phyloP scores from a whole-genome alignment of 1,284 basidiomycete species.

The Stereum hirsutum region DNA sequence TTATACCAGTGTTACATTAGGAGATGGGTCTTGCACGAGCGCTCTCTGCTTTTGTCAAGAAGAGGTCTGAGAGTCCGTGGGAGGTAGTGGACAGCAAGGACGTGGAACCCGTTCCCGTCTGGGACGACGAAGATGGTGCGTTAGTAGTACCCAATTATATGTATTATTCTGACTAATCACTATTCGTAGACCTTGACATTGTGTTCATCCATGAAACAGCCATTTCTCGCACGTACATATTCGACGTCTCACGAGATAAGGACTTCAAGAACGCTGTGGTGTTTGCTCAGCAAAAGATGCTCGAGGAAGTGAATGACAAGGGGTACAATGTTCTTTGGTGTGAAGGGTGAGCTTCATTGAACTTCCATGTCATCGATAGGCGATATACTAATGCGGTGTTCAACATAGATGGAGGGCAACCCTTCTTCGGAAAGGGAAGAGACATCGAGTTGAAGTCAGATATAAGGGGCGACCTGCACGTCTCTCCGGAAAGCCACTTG shows the following conservation, averaged over 20 bases:
- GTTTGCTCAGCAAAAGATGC: constrained; percentile 55
- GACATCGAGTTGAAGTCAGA: constrained; percentile 54
- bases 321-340: constrained; percentile 54
- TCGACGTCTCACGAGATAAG: constrained; percentile 36
- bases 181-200: constrained; percentile 47
- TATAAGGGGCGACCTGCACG: constrained; percentile 62
- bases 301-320: constrained; percentile 43
- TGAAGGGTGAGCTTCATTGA: constrained; percentile 46
- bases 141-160: constrained; percentile 3
- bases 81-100: constrained; percentile 62
- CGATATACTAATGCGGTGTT: constrained; percentile 7
- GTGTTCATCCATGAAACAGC: constrained; percentile 38
- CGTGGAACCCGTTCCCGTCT: constrained; percentile 56
- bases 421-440: constrained; percentile 49
- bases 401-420: constrained; percentile 57
- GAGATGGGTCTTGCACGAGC: constrained; percentile 12
- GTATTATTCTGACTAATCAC: background rate
- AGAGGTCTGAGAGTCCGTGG: constrained; percentile 31
- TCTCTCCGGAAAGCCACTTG: constrained; percentile 33
- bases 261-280: constrained; percentile 41
- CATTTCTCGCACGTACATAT: constrained; percentile 51
- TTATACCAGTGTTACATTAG: too few species aligned
- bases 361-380: constrained; percentile 2
- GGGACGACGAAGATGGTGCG: constrained; percentile 55
- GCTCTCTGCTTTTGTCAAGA: constrained; percentile 11